Evolutionary conservation across 768 basidiomycete genomes (phyloP).

Genomic region (Boletus subcaerulescens): DNA sequence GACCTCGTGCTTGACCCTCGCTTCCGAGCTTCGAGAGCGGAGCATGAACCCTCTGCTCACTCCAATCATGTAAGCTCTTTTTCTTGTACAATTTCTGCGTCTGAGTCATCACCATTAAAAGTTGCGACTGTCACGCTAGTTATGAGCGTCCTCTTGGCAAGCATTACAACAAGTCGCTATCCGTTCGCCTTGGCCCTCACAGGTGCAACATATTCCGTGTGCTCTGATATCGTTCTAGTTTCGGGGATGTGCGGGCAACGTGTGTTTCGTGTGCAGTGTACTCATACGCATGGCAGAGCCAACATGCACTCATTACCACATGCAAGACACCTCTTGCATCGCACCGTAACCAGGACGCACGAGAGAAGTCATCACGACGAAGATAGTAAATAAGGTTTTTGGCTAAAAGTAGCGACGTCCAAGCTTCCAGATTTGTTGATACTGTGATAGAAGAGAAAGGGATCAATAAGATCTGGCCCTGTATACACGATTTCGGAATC

Average conservation of each 20-base stretch:
- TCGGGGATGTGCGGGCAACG: slow-evolving; percentile 12
- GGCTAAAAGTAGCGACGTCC: slow-evolving; percentile 22
- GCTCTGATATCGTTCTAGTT: background rate
- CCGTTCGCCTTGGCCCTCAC: background rate
- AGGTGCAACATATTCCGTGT: background rate
- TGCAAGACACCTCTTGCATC: slow-evolving; percentile 11
- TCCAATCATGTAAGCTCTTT: slow-evolving; percentile 18
- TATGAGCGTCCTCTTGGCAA: slow-evolving; percentile 7
- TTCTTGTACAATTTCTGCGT: slow-evolving; percentile 2
- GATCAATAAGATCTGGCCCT: slow-evolving; percentile 20
- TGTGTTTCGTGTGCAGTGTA: slow-evolving; percentile 13
- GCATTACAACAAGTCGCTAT: slow-evolving; percentile 1
- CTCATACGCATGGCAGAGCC: slow-evolving; percentile 6
- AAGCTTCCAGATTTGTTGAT: slow-evolving; percentile 27
- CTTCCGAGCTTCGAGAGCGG: slow-evolving; percentile 27
- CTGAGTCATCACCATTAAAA: background rate
- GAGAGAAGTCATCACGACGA: slow-evolving; percentile 18
- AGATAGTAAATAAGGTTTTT: slow-evolving; percentile 28
- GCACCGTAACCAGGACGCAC: slow-evolving; percentile 20
- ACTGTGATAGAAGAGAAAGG: slow-evolving; percentile 8
- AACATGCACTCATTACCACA: slow-evolving; percentile 13
- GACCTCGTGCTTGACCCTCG: slow-evolving; percentile 21
- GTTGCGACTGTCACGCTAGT: slow-evolving; percentile 1
- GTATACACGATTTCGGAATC: slow-evolving; percentile 7
- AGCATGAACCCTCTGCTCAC: slow-evolving; percentile 16